phyloP scores from a whole-genome alignment of 257 asterid species.

The Salvia hispanica region DNA sequence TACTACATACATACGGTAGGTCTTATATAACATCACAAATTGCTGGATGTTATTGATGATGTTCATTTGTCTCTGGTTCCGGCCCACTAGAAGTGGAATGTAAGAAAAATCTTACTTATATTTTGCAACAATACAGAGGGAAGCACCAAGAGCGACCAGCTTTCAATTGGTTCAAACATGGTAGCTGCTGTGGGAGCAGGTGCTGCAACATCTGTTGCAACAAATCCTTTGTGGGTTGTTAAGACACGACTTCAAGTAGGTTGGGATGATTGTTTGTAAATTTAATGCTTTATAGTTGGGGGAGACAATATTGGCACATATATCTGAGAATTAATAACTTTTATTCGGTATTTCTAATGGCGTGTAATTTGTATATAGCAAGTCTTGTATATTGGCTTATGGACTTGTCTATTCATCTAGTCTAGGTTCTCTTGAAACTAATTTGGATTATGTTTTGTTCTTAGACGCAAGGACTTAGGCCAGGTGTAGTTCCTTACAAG shows the following conservation, averaged over 20 bases:
- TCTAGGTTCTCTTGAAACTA: conserved; percentile 20
- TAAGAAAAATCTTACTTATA: conserved; percentile 10
- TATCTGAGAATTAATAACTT: too few species aligned
- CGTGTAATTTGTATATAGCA: not conserved
- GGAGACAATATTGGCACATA: too few species aligned
- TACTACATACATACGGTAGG: conserved; percentile 70
- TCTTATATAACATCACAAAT: conserved; percentile 15
- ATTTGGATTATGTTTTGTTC: conserved; percentile 29
- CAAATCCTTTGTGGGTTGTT: conserved; percentile 95
- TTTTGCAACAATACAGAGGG: conserved; percentile 50
- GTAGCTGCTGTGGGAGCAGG: conserved; percentile 96
- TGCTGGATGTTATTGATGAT: conserved; percentile 4
- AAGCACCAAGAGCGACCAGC: conserved; percentile 48
- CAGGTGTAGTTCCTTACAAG: conserved; percentile 82
- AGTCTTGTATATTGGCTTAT: not conserved
- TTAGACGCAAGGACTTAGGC: conserved; percentile 97
- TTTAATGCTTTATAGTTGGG: not conserved
- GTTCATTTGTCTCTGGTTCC: not conserved
- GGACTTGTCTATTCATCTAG: conserved; percentile 3
- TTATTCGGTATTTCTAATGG: not conserved
- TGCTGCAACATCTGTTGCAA: conserved; percentile 75
- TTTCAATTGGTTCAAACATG: conserved; percentile 75
- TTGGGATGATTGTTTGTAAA: conserved; percentile 31
- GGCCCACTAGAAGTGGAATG: conserved; percentile 18
- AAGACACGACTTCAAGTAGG: conserved; percentile 92